A percentile compares a stretch with the other conserved stretches of the same genome.
phyloP scores from a whole-genome alignment of 371 early-diverging fungal species.

The Capillidium heterosporum region DNA sequence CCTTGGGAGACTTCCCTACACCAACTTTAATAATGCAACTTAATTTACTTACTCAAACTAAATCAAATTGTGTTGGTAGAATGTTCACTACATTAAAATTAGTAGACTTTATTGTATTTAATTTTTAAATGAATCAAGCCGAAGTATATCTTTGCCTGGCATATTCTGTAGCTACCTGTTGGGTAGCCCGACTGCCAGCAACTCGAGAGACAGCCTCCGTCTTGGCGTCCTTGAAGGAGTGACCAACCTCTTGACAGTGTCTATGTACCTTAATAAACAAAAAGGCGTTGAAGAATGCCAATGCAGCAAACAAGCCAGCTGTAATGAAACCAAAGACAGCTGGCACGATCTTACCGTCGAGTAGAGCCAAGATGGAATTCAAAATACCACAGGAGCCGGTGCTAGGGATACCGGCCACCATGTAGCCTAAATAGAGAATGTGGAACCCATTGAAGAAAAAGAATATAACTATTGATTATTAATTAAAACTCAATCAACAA shows the following conservation, averaged over 20 bases:
- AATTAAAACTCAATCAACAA: background rate
- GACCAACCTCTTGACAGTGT: conserved; percentile 60
- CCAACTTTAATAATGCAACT: too few relatives aligned
- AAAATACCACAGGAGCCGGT: conserved; percentile 73
- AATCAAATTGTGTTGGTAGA: too few relatives aligned
- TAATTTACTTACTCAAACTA: too few relatives aligned
- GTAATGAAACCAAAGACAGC: conserved; percentile 49
- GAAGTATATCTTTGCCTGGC: conserved; percentile 12
- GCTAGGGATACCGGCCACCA: conserved; percentile 65
- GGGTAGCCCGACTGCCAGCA: conserved; percentile 25
- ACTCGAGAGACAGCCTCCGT: conserved; percentile 44
- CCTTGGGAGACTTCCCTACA: too few relatives aligned
- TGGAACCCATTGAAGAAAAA: conserved; percentile 77
- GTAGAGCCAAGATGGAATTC: conserved; percentile 45
- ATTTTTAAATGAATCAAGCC: too few relatives aligned
- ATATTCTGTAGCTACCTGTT: conserved; percentile 26
- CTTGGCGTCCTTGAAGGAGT: conserved; percentile 67
- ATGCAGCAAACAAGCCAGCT: conserved; percentile 22
- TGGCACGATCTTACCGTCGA: conserved; percentile 42
- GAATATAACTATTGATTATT: conserved; percentile 32
- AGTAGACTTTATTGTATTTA: too few relatives aligned
- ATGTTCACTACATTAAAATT: too few relatives aligned
- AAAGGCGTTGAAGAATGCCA: conserved; percentile 13
- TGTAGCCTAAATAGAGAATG: conserved; percentile 58
- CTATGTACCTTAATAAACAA: conserved; percentile 43